phyloP scores from a whole-genome alignment of 495 filamentous ascomycete genomes.

The Opeltia flavorubescens region DNA sequence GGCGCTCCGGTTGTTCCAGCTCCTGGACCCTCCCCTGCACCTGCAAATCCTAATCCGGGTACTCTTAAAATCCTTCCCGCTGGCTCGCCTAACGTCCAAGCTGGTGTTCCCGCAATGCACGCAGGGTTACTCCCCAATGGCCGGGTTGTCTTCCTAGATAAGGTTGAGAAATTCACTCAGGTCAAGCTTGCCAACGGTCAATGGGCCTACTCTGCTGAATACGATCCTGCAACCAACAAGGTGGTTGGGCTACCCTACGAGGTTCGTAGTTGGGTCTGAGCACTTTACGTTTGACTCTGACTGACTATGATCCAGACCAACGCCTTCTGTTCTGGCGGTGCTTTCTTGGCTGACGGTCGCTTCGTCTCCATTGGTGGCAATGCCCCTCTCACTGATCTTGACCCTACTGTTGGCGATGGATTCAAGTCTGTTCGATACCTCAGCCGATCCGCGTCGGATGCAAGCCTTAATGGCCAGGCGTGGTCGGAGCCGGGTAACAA shows the following conservation, averaged over 20 bases:
- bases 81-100: slow-evolving; percentile 19
- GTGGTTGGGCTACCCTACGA: slow-evolving; percentile 34
- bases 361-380: slow-evolving; percentile 44
- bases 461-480: slow-evolving; percentile 29
- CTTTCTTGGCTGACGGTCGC: slow-evolving; percentile 42
- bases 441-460: slow-evolving; percentile 32
- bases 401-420: slow-evolving; percentile 43
- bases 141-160: slow-evolving; percentile 46
- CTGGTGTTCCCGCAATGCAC: slow-evolving; percentile 52
- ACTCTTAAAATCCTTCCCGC: slow-evolving; percentile 16
- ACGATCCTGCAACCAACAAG: slow-evolving; percentile 37
- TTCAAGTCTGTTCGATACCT: slow-evolving; percentile 44
- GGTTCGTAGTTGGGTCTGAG: slow-evolving; percentile 6
- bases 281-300: not conserved
- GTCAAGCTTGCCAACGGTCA: slow-evolving; percentile 37
- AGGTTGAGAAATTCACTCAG: slow-evolving; percentile 48
- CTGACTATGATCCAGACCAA: slow-evolving; percentile 28
- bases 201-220: slow-evolving; percentile 46
- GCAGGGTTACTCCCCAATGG: slow-evolving; percentile 47
- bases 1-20: slow-evolving; percentile 17
- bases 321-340: slow-evolving; percentile 48
- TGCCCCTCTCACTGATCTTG: slow-evolving; percentile 36
- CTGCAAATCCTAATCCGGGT: slow-evolving; percentile 25
- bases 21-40: slow-evolving; percentile 23
- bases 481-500: slow-evolving; percentile 46